A percentile compares a stretch with the other conserved stretches of the same genome.
phyloP scores from a whole-genome alignment of 176 grass and related monocot genomes.

The Hyparrhenia diplandra region DNA sequence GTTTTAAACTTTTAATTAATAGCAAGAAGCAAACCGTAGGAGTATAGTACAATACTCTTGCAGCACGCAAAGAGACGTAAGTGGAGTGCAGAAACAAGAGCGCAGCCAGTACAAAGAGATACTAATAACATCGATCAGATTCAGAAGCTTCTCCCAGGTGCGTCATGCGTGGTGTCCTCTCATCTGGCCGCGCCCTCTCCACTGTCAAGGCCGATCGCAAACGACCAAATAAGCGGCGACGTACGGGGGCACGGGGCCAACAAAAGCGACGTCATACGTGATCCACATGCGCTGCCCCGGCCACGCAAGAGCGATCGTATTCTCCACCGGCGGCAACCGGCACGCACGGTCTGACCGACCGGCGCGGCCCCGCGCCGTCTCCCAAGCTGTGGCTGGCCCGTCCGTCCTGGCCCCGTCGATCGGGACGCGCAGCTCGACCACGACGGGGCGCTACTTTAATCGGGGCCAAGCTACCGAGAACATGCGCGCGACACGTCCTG shows the following conservation, averaged over 20 bases:
- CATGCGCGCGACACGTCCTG: neutral
- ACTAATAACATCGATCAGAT: no score
- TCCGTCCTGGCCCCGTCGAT: no score
- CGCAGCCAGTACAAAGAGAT: neutral
- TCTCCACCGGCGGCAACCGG: neutral
- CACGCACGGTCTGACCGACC: neutral
- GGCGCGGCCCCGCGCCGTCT: no score
- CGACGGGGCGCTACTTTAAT: no score
- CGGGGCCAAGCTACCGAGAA: no score
- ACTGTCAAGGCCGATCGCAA: no score
- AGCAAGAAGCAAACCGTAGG: no score
- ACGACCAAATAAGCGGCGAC: neutral
- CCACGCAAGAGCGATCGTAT: constrained; percentile 6
- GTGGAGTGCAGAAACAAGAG: neutral
- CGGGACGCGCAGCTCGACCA: neutral
- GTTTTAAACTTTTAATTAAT: neutral
- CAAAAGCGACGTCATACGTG: constrained; percentile 26
- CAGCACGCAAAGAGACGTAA: constrained; percentile 9
- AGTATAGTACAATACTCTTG: no score
- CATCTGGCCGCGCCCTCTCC: neutral
- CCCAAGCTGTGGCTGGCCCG: no score
- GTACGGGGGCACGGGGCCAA: constrained; percentile 22
- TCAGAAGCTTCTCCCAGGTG: neutral
- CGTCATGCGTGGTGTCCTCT: neutral
- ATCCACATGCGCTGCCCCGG: constrained; percentile 18